Conservation (phyloP, 1,139 yeast species). For the Kluyveromyces marxianus region DNA sequence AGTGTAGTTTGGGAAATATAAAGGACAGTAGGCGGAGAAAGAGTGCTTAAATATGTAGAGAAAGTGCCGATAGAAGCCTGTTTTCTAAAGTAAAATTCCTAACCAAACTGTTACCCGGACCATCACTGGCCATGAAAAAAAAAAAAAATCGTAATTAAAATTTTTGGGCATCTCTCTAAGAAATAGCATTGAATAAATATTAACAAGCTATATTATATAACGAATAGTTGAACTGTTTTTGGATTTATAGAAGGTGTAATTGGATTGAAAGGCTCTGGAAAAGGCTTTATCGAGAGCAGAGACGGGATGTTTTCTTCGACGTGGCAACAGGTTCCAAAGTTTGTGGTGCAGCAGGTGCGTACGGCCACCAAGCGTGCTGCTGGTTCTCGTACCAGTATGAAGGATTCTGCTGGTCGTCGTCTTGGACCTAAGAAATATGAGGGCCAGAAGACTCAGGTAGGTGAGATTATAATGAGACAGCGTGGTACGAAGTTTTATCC, state of each 20-base stretch:
- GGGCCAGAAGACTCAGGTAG: conserved; percentile 53
- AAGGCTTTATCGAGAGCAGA: background rate
- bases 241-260: no score
- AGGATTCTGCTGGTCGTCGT: conserved; percentile 93
- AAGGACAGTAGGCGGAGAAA: no score
- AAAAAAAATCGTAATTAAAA: no score
- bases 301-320: background rate
- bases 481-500: conserved; percentile 96
- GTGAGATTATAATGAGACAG: conserved; percentile 90
- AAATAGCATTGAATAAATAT: no score
- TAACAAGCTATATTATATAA: no score
- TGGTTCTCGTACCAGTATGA: conserved; percentile 87
- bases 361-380: conserved; percentile 91
- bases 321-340: conserved; percentile 4
- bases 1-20: no score
- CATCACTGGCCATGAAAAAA: background rate
- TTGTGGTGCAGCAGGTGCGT: conserved; percentile 49
- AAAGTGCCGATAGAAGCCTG: no score
- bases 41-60: no score
- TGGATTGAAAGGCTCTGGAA: no score
- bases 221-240: no score
- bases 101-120: background rate
- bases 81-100: background rate
- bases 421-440: conserved; percentile 87
- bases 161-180: no score